These are phyloP conservation scores for Apiotrichum veenhuisii DNA, from an alignment of 1,284 basidiomycete genomes.

Conservation along the genomic window DNA sequence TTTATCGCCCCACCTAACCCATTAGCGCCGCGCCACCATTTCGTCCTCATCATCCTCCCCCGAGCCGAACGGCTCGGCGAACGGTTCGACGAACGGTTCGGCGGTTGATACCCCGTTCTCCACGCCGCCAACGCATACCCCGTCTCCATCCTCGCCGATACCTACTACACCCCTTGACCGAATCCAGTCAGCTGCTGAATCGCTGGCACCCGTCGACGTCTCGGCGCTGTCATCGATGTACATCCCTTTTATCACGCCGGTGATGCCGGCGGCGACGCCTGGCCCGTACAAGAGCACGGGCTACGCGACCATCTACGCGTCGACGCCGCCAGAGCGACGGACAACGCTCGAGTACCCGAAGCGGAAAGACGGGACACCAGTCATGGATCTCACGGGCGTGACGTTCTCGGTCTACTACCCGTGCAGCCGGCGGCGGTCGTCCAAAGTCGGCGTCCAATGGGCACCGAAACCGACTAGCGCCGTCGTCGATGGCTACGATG, in stretches of 20 bases:
- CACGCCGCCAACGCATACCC: no score
- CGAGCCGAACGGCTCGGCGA: no score
- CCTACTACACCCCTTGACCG: no score
- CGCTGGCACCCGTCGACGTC: no score
- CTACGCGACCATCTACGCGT: constrained; percentile 1
- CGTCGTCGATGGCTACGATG: background rate
- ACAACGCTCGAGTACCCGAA: background rate
- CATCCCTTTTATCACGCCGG: constrained; percentile 2
- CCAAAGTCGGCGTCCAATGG: background rate
- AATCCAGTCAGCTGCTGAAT: no score
- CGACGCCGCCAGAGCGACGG: background rate
- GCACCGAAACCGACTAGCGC: background rate
- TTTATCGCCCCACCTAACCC: no score
- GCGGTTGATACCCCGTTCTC: no score
- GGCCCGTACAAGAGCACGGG: constrained; percentile 1
- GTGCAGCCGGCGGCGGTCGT: no score
- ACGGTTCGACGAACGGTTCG: no score
- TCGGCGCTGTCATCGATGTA: background rate
- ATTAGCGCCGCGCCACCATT: no score
- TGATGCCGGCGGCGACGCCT: background rate
- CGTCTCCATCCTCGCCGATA: no score
- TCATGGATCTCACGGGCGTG: background rate
- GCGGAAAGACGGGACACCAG: background rate
- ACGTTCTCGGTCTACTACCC: constrained; percentile 3
- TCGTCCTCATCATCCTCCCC: no score